These are phyloP conservation scores for Zalaria sp. DNA, from an alignment of 2,329 filamentous ascomycete species.

Conservation along the genomic window DNA sequence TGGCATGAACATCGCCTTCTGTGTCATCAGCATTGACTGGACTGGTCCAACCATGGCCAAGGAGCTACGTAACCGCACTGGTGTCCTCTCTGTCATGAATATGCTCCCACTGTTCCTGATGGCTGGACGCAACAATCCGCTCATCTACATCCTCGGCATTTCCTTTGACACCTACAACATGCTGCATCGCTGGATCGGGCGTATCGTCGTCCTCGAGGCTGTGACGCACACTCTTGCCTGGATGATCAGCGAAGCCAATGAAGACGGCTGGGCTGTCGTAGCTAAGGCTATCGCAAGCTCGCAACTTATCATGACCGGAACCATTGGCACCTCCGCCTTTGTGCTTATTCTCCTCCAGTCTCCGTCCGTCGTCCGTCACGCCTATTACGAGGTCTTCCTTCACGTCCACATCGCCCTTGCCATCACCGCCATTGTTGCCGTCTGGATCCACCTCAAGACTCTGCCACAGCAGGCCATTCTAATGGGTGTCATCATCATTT, in stretches of 20 bases:
- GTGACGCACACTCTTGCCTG: conserved; percentile 52
- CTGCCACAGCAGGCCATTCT: conserved; percentile 46
- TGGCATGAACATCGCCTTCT: conserved; percentile 33
- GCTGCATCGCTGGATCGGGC: conserved; percentile 66
- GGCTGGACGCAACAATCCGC: conserved; percentile 63
- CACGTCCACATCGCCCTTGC: conserved; percentile 54
- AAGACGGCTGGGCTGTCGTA: conserved; percentile 36
- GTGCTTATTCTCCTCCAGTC: conserved; percentile 53
- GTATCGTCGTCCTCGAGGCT: conserved; percentile 58
- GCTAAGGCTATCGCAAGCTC: conserved; percentile 23
- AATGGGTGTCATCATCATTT: conserved; percentile 49
- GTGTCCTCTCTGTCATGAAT: conserved; percentile 58
- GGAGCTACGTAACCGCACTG: conserved; percentile 53
- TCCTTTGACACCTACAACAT: conserved; percentile 77
- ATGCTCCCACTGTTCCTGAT: conserved; percentile 66
- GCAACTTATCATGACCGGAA: conserved; percentile 45
- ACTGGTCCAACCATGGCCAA: conserved; percentile 48
- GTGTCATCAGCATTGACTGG: conserved; percentile 42
- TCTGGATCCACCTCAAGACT: conserved; percentile 51
- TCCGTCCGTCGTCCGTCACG: conserved; percentile 56
- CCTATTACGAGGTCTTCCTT: conserved; percentile 69
- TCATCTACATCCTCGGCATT: conserved; percentile 57
- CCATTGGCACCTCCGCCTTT: conserved; percentile 48
- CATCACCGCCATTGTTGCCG: conserved; percentile 42
- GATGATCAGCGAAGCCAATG: conserved; percentile 30